Percentiles rank a stretch among this genome's conserved stretches.
These are phyloP conservation scores for Saturnispora besseyi DNA, from an alignment of 805 yeast genomes.

Conservation along the genomic window DNA sequence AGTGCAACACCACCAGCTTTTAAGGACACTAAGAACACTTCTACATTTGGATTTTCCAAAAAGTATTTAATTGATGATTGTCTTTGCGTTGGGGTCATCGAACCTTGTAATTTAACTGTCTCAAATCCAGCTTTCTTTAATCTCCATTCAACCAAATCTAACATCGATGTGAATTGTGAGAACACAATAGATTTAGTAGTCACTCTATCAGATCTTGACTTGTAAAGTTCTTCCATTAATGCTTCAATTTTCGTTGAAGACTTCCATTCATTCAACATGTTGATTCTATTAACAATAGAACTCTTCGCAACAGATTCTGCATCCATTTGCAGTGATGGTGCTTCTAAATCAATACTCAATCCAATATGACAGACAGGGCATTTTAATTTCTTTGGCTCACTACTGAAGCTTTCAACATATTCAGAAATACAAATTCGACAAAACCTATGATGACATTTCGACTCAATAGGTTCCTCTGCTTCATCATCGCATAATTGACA, in stretches of 20 bases:
- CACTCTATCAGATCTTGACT: constrained; percentile 71
- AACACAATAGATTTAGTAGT: constrained; percentile 95
- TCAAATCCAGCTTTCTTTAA: constrained; percentile 89
- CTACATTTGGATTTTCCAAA: constrained; percentile 87
- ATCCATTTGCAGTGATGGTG: constrained; percentile 72
- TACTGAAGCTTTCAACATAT: constrained; percentile 74
- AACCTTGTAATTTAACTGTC: constrained; percentile 91
- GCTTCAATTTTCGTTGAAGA: constrained; percentile 97
- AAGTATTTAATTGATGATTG: constrained; percentile 85
- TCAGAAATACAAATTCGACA: constrained; percentile 90
- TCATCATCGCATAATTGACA: constrained; percentile 96
- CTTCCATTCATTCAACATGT: constrained; percentile 82
- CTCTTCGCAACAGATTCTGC: constrained; percentile 48
- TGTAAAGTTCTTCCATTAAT: constrained; percentile 83
- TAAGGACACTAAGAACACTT: constrained; percentile 86
- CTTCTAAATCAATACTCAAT: constrained; percentile 79
- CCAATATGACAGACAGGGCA: constrained; percentile 98
- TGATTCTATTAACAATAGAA: constrained; percentile 78
- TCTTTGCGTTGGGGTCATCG: constrained; percentile 94
- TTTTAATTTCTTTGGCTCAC: constrained; percentile 47
- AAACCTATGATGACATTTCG: constrained; percentile 88
- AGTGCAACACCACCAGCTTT: constrained; percentile 99
- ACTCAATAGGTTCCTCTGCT: constrained; percentile 94
- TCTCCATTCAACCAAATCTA: constrained; percentile 94
- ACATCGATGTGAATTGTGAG: constrained; percentile 83